phyloP scores from a whole-genome alignment of 805 yeast genomes.

The Myxozyma neotropica region DNA sequence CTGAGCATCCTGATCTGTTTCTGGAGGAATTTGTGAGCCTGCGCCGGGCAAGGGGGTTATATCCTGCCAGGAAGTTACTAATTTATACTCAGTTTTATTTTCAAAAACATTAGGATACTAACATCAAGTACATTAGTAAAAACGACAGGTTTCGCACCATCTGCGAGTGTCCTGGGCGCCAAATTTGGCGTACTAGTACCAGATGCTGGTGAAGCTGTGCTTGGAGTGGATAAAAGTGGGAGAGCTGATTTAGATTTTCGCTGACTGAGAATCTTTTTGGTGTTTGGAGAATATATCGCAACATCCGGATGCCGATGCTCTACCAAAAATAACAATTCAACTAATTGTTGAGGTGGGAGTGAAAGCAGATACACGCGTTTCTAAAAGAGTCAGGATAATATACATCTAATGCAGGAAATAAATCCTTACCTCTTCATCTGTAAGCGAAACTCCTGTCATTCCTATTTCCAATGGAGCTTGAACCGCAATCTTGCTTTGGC shows the following conservation, averaged over 20 bases:
- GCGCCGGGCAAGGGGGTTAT: slow-evolving; percentile 33
- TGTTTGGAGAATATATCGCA: slow-evolving; percentile 46
- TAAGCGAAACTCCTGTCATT: slow-evolving; percentile 41
- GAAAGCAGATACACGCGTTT: slow-evolving; percentile 46
- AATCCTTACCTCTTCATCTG: slow-evolving; percentile 38
- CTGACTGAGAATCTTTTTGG: slow-evolving; percentile 37
- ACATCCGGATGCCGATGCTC: slow-evolving; percentile 45
- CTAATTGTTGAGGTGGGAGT: slow-evolving; percentile 45
- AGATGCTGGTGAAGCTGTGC: slow-evolving; percentile 40
- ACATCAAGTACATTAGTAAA: slow-evolving; percentile 6
- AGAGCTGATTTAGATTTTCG: slow-evolving; percentile 4
- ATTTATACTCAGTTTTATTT: not conserved
- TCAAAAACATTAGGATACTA: not conserved
- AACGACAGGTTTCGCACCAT: not conserved
- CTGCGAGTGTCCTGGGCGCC: not conserved
- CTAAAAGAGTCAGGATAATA: not conserved
- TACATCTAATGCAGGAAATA: not conserved
- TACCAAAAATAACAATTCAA: slow-evolving; percentile 45
- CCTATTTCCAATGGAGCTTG: slow-evolving; percentile 47
- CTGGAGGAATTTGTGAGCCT: slow-evolving; percentile 41
- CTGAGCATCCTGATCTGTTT: slow-evolving; percentile 40
- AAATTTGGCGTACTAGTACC: slow-evolving; percentile 12
- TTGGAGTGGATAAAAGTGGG: not conserved
- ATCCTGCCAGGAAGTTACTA: slow-evolving; percentile 31
- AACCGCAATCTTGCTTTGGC: slow-evolving; percentile 42